Conservation (phyloP, 768 basidiomycete species). For the Clavaria fumosa region DNA sequence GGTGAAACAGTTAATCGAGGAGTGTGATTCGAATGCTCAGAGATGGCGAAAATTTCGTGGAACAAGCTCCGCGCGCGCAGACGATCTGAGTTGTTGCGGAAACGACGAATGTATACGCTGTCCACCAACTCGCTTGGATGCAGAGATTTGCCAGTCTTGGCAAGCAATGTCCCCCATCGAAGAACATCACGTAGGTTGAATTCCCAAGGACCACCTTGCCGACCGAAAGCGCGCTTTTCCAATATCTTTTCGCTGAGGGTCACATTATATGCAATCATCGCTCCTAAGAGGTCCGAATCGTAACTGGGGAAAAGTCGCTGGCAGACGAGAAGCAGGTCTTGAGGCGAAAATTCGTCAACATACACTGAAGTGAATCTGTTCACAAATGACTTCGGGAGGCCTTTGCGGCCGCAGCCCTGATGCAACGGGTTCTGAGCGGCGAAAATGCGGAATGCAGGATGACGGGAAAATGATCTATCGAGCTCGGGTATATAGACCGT, state of each 20-base stretch:
- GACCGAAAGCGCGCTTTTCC: slow-evolving; percentile 48
- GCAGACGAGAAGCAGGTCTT: slow-evolving; percentile 70
- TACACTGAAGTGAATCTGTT: slow-evolving; percentile 99
- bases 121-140: slow-evolving; percentile 53
- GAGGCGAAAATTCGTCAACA: slow-evolving; percentile 63
- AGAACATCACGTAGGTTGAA: slow-evolving; percentile 93
- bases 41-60: slow-evolving; percentile 30
- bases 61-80: slow-evolving; percentile 35
- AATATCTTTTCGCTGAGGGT: slow-evolving; percentile 53
- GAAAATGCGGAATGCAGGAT: slow-evolving; percentile 92
- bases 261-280: slow-evolving; percentile 76
- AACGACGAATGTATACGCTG: slow-evolving; percentile 72
- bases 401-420: slow-evolving; percentile 95
- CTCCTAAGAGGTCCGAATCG: slow-evolving; percentile 34
- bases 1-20: slow-evolving; percentile 32
- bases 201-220: slow-evolving; percentile 87
- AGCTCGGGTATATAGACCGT: slow-evolving; percentile 92
- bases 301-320: slow-evolving; percentile 53
- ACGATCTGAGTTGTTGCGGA: slow-evolving; percentile 62
- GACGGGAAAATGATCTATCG: slow-evolving; percentile 71
- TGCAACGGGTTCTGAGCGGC: slow-evolving; percentile 94
- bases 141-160: slow-evolving; percentile 14
- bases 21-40: slow-evolving; percentile 12
- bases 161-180: slow-evolving; percentile 63
- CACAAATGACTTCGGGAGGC: slow-evolving; percentile 91